Evolutionary conservation across 148 eudicot genomes (phyloP).

Genomic region (Fagopyrum homotropicum): DNA sequence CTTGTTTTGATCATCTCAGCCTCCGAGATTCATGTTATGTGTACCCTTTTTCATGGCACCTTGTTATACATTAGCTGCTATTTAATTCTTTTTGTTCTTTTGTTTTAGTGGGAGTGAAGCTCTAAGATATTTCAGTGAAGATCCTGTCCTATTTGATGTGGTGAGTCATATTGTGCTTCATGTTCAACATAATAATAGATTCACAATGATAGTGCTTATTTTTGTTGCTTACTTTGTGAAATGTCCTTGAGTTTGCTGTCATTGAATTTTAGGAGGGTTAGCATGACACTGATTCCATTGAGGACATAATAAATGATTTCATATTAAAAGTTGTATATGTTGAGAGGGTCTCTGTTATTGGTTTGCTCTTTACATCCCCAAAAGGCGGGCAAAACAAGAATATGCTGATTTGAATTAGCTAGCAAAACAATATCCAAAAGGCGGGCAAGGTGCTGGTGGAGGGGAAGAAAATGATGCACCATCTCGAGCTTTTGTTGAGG

Average conservation of each 20-base stretch:
- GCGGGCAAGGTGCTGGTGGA: conserved; percentile 42
- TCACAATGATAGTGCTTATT: not conserved
- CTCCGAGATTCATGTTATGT: not conserved
- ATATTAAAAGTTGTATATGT: too few relatives aligned
- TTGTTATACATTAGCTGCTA: not conserved
- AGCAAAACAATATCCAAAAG: conserved; percentile 77
- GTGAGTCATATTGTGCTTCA: conserved; percentile 25
- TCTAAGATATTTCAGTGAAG: conserved; percentile 66
- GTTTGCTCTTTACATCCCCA: too few relatives aligned
- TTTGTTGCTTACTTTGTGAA: not conserved
- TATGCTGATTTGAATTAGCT: conserved; percentile 88
- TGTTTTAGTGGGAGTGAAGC: conserved; percentile 75
- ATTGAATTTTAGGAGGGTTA: not conserved
- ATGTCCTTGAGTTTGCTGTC: not conserved
- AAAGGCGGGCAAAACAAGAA: conserved; percentile 62
- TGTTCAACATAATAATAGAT: not conserved
- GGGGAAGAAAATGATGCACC: conserved; percentile 57
- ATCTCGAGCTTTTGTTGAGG: conserved; percentile 83
- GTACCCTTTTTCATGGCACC: not conserved
- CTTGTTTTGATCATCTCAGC: not conserved
- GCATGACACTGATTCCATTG: too few relatives aligned
- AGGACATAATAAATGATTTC: too few relatives aligned
- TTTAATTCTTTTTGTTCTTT: not conserved
- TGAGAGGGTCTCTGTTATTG: not conserved
- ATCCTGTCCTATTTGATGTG: conserved; percentile 66